phyloP scores from a whole-genome alignment of 148 eudicot species.

The Rhododendron ferrugineum region DNA sequence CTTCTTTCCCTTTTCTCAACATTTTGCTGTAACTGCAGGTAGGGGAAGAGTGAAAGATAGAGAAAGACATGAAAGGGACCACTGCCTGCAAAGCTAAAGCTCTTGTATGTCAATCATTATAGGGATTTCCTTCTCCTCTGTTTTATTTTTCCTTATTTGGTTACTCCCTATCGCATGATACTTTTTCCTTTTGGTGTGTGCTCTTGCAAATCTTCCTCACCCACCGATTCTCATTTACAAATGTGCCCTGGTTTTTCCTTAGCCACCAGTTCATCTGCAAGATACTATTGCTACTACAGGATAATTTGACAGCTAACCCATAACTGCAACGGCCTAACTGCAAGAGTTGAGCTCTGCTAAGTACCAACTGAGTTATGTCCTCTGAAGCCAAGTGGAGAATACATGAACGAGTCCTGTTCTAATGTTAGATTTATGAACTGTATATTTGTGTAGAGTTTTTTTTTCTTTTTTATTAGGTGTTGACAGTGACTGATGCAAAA shows the following conservation, averaged over 20 bases:
- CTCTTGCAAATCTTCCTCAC: conserved; percentile 32
- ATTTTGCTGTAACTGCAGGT: conserved; percentile 26
- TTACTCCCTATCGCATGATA: conserved; percentile 10
- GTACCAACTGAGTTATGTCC: background rate
- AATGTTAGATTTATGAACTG: background rate
- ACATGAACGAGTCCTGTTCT: background rate
- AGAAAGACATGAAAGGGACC: conserved; percentile 32
- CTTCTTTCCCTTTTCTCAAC: conserved; percentile 13
- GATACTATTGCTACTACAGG: background rate
- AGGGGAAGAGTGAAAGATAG: conserved; percentile 23
- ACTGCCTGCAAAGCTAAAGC: conserved; percentile 28
- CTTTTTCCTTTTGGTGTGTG: conserved; percentile 31
- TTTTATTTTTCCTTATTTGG: conserved; percentile 38
- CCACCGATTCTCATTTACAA: conserved; percentile 2
- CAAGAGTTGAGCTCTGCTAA: background rate
- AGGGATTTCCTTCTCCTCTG: conserved; percentile 16
- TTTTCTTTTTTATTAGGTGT: background rate
- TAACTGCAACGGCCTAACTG: background rate
- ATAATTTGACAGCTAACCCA: background rate
- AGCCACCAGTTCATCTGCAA: background rate
- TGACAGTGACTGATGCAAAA: background rate
- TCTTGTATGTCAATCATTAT: conserved; percentile 35
- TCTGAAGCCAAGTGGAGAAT: background rate
- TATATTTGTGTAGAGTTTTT: background rate
- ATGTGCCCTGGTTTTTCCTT: background rate